Base-by-base conservation (phyloP, 768 basidiomycete species). In the Gloeophyllum trabeum region DNA sequence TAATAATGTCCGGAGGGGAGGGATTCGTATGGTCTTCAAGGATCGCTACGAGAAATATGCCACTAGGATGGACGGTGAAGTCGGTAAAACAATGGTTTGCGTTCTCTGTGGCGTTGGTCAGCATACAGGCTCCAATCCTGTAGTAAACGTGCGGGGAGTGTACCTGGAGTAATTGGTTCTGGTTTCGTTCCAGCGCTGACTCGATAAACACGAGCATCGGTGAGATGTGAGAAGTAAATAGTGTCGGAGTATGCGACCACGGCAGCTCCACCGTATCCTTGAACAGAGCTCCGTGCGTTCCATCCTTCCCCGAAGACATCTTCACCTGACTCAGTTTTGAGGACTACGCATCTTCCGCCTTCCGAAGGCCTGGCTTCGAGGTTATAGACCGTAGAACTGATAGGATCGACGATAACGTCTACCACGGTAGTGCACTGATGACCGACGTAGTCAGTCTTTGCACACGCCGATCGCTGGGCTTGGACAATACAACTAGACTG, bases 201-300 rank as follows among this genome's bases (percentile, higher is more conserved):
- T 6, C 54, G 52, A 52, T 81, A 84, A 0, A 82, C 63, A 7
- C 75, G 61, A 2, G 70, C 69, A 54, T 79, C 76, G 10, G 41
- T 42, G 23, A 66, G 58, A 54, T 79, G 63, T 3, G 79, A 79
- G 54, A 83, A 86, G 58, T 78, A 77, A 5, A 73, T 58, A 7
- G 62, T 56, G 5, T 65, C 69, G 30, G 62, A 63, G 44, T 71
- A 58, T 1, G 74, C 75, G 16, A 71, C 65, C 1, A 75, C 76
- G 1, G 77, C 61, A 2, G 67, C 74, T 10, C 85, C 85, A 0
- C 85, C 83, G 41, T 85, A 85, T 54, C 84, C 83, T 20, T 83
- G 73, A 2, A 85, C 81, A 13, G 65, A 55, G 0, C 73, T 70
- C 24, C 73, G 65, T 4, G 65, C 75, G 53, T 71, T 80, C 67